These are phyloP conservation scores for Leccinum subfulvum DNA, from an alignment of 1,284 basidiomycete genomes.

Conservation along the genomic window DNA sequence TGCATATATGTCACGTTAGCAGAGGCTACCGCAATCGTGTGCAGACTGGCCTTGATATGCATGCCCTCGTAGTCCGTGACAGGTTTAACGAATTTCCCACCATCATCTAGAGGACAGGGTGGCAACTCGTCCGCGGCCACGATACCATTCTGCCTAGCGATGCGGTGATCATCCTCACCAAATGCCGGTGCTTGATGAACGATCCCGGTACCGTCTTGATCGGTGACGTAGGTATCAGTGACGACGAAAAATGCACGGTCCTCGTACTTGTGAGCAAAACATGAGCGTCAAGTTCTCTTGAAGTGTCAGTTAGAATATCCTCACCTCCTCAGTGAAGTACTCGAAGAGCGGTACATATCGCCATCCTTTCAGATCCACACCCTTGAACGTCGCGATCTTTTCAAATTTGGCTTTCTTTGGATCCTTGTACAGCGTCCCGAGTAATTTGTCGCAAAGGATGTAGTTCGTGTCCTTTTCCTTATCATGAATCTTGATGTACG, in stretches of 20 bases:
- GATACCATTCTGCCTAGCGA: slow-evolving; percentile 84
- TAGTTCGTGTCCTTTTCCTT: slow-evolving; percentile 86
- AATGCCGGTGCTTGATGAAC: slow-evolving; percentile 99
- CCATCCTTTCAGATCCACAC: slow-evolving; percentile 94
- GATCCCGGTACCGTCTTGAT: slow-evolving; percentile 93
- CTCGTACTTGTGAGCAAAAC: slow-evolving; percentile 61
- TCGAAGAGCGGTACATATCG: slow-evolving; percentile 95
- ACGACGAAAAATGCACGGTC: slow-evolving; percentile 91
- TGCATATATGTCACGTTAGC: slow-evolving; percentile 30
- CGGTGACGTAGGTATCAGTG: slow-evolving; percentile 92
- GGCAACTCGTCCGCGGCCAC: slow-evolving; percentile 87
- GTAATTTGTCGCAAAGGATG: slow-evolving; percentile 88
- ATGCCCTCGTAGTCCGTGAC: slow-evolving; percentile 91
- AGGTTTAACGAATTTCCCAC: slow-evolving; percentile 84
- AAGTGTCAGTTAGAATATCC: slow-evolving; percentile 4
- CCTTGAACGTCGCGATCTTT: slow-evolving; percentile 85
- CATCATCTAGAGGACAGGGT: slow-evolving; percentile 93
- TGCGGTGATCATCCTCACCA: slow-evolving; percentile 98
- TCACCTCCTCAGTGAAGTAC: slow-evolving; percentile 91
- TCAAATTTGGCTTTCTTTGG: slow-evolving; percentile 97
- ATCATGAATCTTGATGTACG: slow-evolving; percentile 97
- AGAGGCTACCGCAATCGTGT: background rate
- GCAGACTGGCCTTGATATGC: slow-evolving; percentile 78
- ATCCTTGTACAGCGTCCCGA: slow-evolving; percentile 94
- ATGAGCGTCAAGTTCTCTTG: background rate